Evolutionary conservation across 2,329 filamentous ascomycete genomes (phyloP), one percentile per base, ranked within the genome.

Genomic region (Arthroderma sp.): DNA sequence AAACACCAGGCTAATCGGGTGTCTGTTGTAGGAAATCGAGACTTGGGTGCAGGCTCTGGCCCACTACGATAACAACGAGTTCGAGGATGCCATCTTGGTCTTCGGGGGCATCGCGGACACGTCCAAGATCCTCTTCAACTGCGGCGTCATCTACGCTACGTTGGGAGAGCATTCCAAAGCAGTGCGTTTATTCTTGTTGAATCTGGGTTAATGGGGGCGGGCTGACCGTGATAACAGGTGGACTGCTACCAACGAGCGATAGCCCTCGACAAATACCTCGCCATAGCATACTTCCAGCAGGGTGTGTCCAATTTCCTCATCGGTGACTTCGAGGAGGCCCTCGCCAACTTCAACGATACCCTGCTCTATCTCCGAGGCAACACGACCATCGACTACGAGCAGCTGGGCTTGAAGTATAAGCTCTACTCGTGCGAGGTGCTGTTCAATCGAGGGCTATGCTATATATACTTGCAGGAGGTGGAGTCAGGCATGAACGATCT

Each of bases 261-360:
- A 65, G 81, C 84, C 62, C 80, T 96, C 58, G 93, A 98, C 68
- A 87, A 93, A 69, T 98, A 97, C 69, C 86, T 98, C 49, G 93
- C 93, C 58, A 90, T 98, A 59, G 91, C 93, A 59, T 97, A 97
- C 71, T 98, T 98, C 72, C 93, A 98, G 69, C 89, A 97, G 73
- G 93, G 93, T 44, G 93, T 98, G 17, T 97, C 93, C 57, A 98
- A 97, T 71, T 98, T 98, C 72, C 78, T 98, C 54, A 82, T 97
- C 57, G 91, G 91, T 59, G 93, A 98, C 70, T 97, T 97, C 65
- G 91, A 97, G 71, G 93, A 97, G 72, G 93, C 93, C 17, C 78
- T 97, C 61, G 91, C 91, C 64, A 97, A 97, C 74, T 98, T 98
- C 80, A 98, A 98, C 76, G 93, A 98, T 69, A 96, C 93, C 0